Evolutionary conservation across 306 rosid genomes (phyloP).

Genomic region (Casuarina equisetifolia): DNA sequence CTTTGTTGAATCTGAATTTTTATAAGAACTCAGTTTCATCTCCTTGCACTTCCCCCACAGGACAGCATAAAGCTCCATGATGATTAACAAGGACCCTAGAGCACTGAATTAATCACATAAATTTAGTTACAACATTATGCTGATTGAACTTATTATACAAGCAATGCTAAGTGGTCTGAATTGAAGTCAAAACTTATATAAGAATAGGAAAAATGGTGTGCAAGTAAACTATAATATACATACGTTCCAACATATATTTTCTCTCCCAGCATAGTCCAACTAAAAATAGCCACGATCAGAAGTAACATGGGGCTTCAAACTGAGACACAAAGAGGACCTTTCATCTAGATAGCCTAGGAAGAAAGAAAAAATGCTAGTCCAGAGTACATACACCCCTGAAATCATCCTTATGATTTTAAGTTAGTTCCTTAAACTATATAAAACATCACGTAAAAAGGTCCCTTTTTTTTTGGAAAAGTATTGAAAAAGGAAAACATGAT

Average conservation of each 20-base stretch:
- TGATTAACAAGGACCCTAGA: slow-evolving; percentile 55
- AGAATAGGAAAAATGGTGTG: background rate
- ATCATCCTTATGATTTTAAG: background rate
- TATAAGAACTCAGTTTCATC: slow-evolving; percentile 10
- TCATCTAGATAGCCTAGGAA: slow-evolving; percentile 64
- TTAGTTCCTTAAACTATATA: background rate
- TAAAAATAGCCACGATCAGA: slow-evolving; percentile 50
- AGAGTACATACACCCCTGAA: slow-evolving; percentile 60
- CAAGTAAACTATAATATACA: slow-evolving; percentile 11
- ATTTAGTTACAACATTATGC: background rate
- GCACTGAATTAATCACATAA: slow-evolving; percentile 32
- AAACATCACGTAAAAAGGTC: background rate
- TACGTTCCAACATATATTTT: slow-evolving; percentile 70
- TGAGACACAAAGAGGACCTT: slow-evolving; percentile 76
- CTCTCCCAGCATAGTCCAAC: slow-evolving; percentile 72
- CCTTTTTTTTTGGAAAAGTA: too few species aligned
- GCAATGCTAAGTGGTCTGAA: too few species aligned
- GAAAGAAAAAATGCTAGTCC: slow-evolving; percentile 49
- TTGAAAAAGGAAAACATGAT: too few species aligned
- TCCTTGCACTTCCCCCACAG: slow-evolving; percentile 80
- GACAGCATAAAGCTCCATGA: slow-evolving; percentile 67
- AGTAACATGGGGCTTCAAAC: slow-evolving; percentile 69
- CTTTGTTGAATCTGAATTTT: slow-evolving; percentile 12
- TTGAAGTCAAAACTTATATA: background rate
- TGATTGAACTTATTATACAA: background rate